Evolutionary conservation across 805 yeast species (phyloP).

Genomic region (Ogataea degrootiae): DNA sequence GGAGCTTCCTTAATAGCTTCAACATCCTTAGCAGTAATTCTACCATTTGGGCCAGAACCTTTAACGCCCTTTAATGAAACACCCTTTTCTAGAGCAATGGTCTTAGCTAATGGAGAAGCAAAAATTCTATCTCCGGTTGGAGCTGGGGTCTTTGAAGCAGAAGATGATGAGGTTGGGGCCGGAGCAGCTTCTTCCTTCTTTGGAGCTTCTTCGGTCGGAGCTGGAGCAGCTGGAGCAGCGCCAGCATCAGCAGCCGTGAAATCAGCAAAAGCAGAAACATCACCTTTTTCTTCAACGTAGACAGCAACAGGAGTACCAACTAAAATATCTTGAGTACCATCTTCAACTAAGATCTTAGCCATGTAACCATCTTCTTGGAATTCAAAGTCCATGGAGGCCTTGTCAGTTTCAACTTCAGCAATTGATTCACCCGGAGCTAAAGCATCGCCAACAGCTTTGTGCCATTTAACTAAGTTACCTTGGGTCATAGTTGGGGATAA

Average conservation of each 20-base stretch:
- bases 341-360: conserved; percentile 80
- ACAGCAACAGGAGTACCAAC: conserved; percentile 97
- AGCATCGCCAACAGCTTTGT: conserved; percentile 83
- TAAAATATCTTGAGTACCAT: conserved; percentile 84
- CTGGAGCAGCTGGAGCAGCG: conserved; percentile 38
- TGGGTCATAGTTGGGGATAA: conserved; percentile 99
- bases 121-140: conserved; percentile 64
- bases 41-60: conserved; percentile 95
- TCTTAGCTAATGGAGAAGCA: conserved; percentile 95
- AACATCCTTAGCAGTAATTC: conserved; percentile 88
- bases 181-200: conserved; percentile 27
- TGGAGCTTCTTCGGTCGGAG: conserved; percentile 29
- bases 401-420: conserved; percentile 97
- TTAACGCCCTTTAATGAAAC: conserved; percentile 75
- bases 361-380: conserved; percentile 94
- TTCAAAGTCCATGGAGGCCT: conserved; percentile 97
- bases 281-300: conserved; percentile 80
- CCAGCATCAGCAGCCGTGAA: conserved; percentile 84
- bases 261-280: conserved; percentile 82
- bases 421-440: conserved; percentile 89
- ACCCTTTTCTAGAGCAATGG: conserved; percentile 88
- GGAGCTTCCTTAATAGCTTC: conserved; percentile 52
- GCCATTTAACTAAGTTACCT: conserved; percentile 89
- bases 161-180: conserved; percentile 24
- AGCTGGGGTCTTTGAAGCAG: conserved; percentile 32